These are phyloP conservation scores for Ananas comosus DNA, from an alignment of 176 grass and related monocot genomes.

Conservation along the genomic window DNA sequence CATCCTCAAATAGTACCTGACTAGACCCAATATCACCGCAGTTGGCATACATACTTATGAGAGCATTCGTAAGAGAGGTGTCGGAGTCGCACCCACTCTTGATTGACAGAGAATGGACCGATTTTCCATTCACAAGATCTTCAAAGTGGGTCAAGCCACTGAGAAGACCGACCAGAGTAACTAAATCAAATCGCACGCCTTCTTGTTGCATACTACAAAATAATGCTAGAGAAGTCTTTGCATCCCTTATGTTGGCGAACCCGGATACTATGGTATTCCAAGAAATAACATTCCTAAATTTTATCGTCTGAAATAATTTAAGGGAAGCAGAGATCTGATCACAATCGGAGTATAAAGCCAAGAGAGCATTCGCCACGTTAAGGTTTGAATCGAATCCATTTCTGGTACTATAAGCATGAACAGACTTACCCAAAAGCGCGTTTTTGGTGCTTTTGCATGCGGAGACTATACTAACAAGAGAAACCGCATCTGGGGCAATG, in stretches of 20 bases:
- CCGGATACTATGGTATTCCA: slow-evolving; percentile 73
- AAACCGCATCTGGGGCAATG: slow-evolving; percentile 33
- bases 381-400: slow-evolving; percentile 34
- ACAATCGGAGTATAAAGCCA: slow-evolving; percentile 45
- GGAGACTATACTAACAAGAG: slow-evolving; percentile 39
- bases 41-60: slow-evolving; percentile 64
- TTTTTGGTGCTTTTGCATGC: slow-evolving; percentile 34
- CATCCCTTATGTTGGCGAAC: slow-evolving; percentile 34
- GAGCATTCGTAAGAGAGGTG: slow-evolving; percentile 52
- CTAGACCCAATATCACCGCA: slow-evolving; percentile 42
- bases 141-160: slow-evolving; percentile 21
- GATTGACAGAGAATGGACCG: slow-evolving; percentile 39
- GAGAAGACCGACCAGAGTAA: slow-evolving; percentile 49
- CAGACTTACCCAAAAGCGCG: slow-evolving; percentile 36
- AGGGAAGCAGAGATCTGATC: slow-evolving; percentile 30
- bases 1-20: slow-evolving; percentile 33
- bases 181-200: slow-evolving; percentile 38
- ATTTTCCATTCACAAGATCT: slow-evolving; percentile 28
- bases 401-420: slow-evolving; percentile 49
- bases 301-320: slow-evolving; percentile 40
- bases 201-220: slow-evolving; percentile 42
- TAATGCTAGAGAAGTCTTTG: slow-evolving; percentile 24
- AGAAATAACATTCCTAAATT: slow-evolving; percentile 31
- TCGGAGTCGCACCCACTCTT: slow-evolving; percentile 51
- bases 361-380: slow-evolving; percentile 43